These are phyloP conservation scores for Volvox africanus DNA, from an alignment of 139 green algal species.

Conservation along the genomic window DNA sequence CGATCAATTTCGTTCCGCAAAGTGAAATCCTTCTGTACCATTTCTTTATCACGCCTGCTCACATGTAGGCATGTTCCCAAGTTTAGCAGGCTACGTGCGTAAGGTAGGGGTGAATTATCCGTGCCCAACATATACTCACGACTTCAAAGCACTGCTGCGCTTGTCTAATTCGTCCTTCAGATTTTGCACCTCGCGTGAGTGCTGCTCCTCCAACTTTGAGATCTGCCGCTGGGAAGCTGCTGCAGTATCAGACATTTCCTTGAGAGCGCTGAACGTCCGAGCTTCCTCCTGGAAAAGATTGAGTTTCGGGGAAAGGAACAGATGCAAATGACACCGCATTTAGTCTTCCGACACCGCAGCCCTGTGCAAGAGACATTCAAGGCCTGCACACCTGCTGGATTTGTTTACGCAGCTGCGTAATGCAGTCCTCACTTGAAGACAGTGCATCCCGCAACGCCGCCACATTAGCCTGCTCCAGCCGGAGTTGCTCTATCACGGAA, in stretches of 20 bases:
- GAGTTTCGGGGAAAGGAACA: neutral
- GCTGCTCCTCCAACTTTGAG: constrained; percentile 27
- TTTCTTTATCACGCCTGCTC: constrained; percentile 37
- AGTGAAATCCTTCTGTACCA: constrained; percentile 32
- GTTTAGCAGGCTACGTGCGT: no score
- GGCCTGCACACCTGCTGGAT: neutral
- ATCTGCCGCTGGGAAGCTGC: constrained; percentile 14
- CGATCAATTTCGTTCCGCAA: constrained; percentile 36
- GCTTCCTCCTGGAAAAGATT: constrained; percentile 11
- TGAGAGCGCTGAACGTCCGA: neutral
- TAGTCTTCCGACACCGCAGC: no score
- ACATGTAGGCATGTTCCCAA: neutral
- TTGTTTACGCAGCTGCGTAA: constrained; percentile 6
- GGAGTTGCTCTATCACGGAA: neutral
- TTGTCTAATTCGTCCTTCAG: constrained; percentile 38
- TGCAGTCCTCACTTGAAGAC: neutral
- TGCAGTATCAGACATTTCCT: neutral
- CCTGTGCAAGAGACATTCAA: neutral
- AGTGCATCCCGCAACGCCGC: neutral
- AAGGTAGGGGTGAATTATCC: no score
- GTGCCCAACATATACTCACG: neutral
- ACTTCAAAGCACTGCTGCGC: constrained; percentile 21
- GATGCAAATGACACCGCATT: neutral
- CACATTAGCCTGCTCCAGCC: neutral
- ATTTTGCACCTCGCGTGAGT: neutral